Evolutionary conservation across 1,284 basidiomycete genomes (phyloP).

Genomic region (Ustilago cynodontis): DNA sequence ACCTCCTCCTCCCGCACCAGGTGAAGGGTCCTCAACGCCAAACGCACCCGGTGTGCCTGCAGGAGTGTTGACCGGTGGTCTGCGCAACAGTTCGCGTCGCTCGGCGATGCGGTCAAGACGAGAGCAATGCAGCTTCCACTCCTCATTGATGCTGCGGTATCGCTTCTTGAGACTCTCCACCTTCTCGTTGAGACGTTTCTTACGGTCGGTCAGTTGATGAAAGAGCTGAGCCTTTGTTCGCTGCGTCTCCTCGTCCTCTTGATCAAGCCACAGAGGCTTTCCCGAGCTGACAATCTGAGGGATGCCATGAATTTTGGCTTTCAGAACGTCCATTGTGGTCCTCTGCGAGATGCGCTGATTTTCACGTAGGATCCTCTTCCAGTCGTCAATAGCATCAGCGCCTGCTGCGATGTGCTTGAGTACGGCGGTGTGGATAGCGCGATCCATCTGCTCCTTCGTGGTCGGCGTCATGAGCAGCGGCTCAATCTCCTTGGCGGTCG

Average conservation of each 20-base stretch:
- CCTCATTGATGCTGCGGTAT: slow-evolving; percentile 60
- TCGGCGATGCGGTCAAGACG: slow-evolving; percentile 60
- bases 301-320: slow-evolving; percentile 54
- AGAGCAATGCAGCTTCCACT: slow-evolving; percentile 63
- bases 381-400: slow-evolving; percentile 10
- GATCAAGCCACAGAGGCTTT: slow-evolving; percentile 49
- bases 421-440: slow-evolving; percentile 19
- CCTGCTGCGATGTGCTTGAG: slow-evolving; percentile 18
- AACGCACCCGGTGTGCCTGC: slow-evolving; percentile 42
- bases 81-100: slow-evolving; percentile 49
- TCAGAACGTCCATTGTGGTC: slow-evolving; percentile 46
- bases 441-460: slow-evolving; percentile 49
- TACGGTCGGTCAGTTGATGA: slow-evolving; percentile 34
- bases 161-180: slow-evolving; percentile 50
- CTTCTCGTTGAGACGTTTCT: slow-evolving; percentile 61
- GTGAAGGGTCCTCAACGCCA: slow-evolving; percentile 34
- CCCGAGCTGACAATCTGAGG: slow-evolving; percentile 39
- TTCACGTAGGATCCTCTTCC: slow-evolving; percentile 37
- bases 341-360: slow-evolving; percentile 43
- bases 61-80: slow-evolving; percentile 41
- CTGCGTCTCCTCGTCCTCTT: slow-evolving; percentile 40
- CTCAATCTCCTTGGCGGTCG: slow-evolving; percentile 23
- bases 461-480: slow-evolving; percentile 45
- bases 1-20: slow-evolving; percentile 21
- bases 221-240: slow-evolving; percentile 36